phyloP scores from a whole-genome alignment of 2,329 filamentous ascomycete genomes.

The Phialemoniopsis sp. region DNA sequence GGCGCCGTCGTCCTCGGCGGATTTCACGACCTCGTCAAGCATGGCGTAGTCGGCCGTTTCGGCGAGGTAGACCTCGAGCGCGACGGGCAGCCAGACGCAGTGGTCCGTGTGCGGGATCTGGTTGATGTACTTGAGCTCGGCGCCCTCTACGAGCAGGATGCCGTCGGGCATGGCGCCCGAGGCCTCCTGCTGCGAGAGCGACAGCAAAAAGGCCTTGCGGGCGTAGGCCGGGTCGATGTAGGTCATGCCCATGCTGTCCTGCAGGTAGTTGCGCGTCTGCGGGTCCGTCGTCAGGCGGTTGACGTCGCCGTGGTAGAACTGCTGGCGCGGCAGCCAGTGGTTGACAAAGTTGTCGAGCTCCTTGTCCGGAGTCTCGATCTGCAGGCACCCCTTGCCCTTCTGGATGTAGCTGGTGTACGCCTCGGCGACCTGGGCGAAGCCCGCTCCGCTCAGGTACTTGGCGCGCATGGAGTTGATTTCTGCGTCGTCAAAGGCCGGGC shows the following conservation, averaged over 20 bases:
- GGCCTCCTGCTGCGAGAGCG: conserved; percentile 48
- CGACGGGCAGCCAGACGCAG: conserved; percentile 53
- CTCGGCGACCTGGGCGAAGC: conserved; percentile 36
- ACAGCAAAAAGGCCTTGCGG: conserved; percentile 41
- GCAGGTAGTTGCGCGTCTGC: conserved; percentile 55
- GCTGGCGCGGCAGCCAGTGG: conserved; percentile 53
- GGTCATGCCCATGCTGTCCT: conserved; percentile 59
- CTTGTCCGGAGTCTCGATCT: conserved; percentile 49
- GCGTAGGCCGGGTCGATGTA: conserved; percentile 48
- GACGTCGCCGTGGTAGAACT: conserved; percentile 55
- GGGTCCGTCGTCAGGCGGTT: conserved; percentile 55
- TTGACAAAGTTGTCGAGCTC: conserved; percentile 55
- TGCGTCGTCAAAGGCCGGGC: conserved; percentile 46
- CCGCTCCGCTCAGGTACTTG: conserved; percentile 44
- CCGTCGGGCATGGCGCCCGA: conserved; percentile 56
- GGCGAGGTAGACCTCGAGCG: conserved; percentile 48
- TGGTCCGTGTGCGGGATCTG: conserved; percentile 57
- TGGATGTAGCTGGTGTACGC: conserved; percentile 48
- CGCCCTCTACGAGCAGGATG: conserved; percentile 47
- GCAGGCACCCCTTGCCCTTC: conserved; percentile 43
- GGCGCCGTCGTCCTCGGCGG: conserved; percentile 38
- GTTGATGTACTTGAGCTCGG: conserved; percentile 57
- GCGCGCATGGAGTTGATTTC: conserved; percentile 40
- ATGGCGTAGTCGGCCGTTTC: conserved; percentile 51
- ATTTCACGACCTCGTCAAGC: conserved; percentile 35